phyloP scores from a whole-genome alignment of 2,329 filamentous ascomycete genomes.

The Metarhizium sp. region DNA sequence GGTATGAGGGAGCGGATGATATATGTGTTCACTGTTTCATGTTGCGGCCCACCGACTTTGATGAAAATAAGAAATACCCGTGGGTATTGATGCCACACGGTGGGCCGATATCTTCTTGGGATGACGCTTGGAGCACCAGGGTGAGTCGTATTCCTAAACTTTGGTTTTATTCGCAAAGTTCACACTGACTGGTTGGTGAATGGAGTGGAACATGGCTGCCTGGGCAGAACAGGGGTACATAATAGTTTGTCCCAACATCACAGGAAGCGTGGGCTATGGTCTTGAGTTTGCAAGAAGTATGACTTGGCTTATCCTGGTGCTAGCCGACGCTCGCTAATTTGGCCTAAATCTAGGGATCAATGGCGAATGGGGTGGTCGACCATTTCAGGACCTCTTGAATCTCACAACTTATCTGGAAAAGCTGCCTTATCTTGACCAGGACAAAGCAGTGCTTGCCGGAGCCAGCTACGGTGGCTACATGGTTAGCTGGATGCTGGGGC shows the following conservation, averaged over 20 bases:
- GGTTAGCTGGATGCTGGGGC: constrained; percentile 49
- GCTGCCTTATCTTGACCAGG: constrained; percentile 43
- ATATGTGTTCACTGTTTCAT: constrained; percentile 29
- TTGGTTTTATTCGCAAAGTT: not conserved
- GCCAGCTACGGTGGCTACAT: constrained; percentile 51
- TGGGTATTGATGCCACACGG: constrained; percentile 28
- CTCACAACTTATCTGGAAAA: constrained; percentile 41
- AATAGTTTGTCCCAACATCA: constrained; percentile 49
- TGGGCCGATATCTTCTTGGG: constrained; percentile 36
- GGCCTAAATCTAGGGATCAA: constrained; percentile 31
- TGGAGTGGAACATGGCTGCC: constrained; percentile 41
- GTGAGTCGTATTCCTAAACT: constrained; percentile 15
- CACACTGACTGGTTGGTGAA: not conserved
- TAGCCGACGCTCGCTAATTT: not conserved
- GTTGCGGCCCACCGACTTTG: constrained; percentile 27
- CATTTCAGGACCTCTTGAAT: constrained; percentile 46
- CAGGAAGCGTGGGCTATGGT: constrained; percentile 49
- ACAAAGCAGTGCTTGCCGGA: constrained; percentile 42
- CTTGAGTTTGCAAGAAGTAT: constrained; percentile 22
- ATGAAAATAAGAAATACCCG: constrained; percentile 26
- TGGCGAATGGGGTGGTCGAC: constrained; percentile 41
- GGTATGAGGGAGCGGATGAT: constrained; percentile 28
- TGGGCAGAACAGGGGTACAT: constrained; percentile 55
- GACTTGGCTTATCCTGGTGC: constrained; percentile 4
- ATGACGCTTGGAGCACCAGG: constrained; percentile 41